Evolutionary conservation across 352 stramenopile genomes (phyloP), one percentile per base, ranked within the genome.

Genomic region (Phytophthora pseudosyringae): DNA sequence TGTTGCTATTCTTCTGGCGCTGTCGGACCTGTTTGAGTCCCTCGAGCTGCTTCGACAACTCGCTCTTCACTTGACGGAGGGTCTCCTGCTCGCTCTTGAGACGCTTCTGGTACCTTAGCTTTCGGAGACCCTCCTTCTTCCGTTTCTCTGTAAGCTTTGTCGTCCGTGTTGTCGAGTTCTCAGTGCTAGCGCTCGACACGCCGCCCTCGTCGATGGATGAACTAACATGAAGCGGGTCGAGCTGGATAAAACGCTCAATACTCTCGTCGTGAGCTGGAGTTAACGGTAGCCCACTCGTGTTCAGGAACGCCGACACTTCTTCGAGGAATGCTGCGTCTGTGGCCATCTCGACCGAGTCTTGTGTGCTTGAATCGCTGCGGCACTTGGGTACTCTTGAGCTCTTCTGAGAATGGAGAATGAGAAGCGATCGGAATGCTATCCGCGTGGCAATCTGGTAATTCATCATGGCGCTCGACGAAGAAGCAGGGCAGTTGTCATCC

Each of bases 241-340:
- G 0, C 39, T 11, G n/a, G 39, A 45, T 9, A 7, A 28, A n/a
- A 13, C 18, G 15, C 9, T 5, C n/a, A 4, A 5, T 43, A 41
- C 6, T 44, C 8, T 5, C 4, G 5, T 45, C 39, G 2, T 28
- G 39, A 26, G 39, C 0, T 28, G 39, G 39, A n/a, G 29, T 45
- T 16, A 45, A 28, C 6, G 39, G 45, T n/a, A 52, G 9, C 3
- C n/a, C 45, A 12, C 26, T 52, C 5, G 45, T 52, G 45, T 52
- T n/a, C 15, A 52, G 49, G 35, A 46, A 46, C 1, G 15, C n/a
- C 9, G 49, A 51, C 5, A 60, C 49, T 28, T 57, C 49, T 3
- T 47, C 35, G 13, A 57, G 36, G 5, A 57, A 40, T 11, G 35
- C 35, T 25, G 35, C 49, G n/a, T 57, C 49, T 12, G 46, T 32